A percentile compares a stretch with the other conserved stretches of the same genome.
These are phyloP conservation scores for Lentinus polychrous DNA, from an alignment of 1,284 basidiomycete species.

Conservation along the genomic window DNA sequence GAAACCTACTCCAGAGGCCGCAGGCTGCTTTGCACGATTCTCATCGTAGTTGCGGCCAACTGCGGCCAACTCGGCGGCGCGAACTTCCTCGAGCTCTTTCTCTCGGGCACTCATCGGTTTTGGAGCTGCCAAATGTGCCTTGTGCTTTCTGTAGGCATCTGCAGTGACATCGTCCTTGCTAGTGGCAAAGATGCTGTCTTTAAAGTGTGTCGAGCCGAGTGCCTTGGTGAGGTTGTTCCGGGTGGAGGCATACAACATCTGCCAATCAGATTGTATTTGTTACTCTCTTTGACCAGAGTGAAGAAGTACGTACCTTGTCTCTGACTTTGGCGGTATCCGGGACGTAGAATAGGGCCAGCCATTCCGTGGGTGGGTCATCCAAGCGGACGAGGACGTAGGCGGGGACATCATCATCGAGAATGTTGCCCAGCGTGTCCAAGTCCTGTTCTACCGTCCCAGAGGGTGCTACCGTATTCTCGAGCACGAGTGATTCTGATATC, in stretches of 20 bases:
- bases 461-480: slow-evolving; percentile 40
- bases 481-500: slow-evolving; percentile 57
- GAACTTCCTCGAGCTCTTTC: slow-evolving; percentile 71
- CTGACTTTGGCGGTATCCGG: slow-evolving; percentile 69
- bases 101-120: slow-evolving; percentile 78
- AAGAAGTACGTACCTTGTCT: slow-evolving; percentile 53
- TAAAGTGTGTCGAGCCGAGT: slow-evolving; percentile 72
- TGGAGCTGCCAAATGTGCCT: slow-evolving; percentile 65
- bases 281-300: neutral
- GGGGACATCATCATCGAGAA: slow-evolving; percentile 54
- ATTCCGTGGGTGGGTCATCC: slow-evolving; percentile 53
- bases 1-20: slow-evolving; percentile 53
- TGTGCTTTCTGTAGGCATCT: slow-evolving; percentile 69
- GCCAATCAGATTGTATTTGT: neutral
- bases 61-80: slow-evolving; percentile 58
- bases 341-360: slow-evolving; percentile 70
- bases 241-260: slow-evolving; percentile 93
- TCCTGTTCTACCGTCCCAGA: slow-evolving; percentile 52
- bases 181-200: slow-evolving; percentile 78
- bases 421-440: slow-evolving; percentile 44
- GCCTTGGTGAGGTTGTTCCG: slow-evolving; percentile 67
- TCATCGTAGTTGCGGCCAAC: slow-evolving; percentile 47
- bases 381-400: slow-evolving; percentile 68
- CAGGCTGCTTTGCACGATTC: slow-evolving; percentile 43
- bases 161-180: slow-evolving; percentile 61